Conservation (phyloP, 257 asterid species). For the Coffea canephora region DNA sequence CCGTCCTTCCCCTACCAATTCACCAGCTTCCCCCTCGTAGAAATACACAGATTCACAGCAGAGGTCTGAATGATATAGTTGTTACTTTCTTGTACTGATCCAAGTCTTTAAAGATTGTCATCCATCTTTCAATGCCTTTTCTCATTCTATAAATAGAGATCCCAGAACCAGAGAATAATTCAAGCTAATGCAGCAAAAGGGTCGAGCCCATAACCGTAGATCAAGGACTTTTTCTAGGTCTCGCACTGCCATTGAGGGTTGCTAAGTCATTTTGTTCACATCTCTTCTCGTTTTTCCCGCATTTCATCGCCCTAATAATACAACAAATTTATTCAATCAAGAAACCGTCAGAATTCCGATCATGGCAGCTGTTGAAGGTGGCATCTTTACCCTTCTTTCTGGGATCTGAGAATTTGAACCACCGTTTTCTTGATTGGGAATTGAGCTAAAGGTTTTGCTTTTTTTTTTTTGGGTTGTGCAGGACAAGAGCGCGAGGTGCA, state of each 20-base stretch:
- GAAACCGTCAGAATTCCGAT: not conserved
- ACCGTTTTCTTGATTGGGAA: conserved; percentile 1
- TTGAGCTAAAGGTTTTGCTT: not conserved
- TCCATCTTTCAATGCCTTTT: conserved; percentile 11
- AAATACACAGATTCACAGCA: too few species aligned
- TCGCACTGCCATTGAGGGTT: conserved; percentile 86
- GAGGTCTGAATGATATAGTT: not conserved
- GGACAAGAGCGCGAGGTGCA: conserved; percentile 85
- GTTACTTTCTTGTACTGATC: too few species aligned
- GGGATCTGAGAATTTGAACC: not conserved
- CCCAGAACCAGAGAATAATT: not conserved
- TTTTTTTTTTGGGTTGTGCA: conserved; percentile 17
- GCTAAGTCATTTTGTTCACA: conserved; percentile 20
- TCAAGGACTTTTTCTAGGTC: conserved; percentile 91
- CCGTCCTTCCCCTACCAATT: not conserved
- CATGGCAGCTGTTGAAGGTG: conserved; percentile 67
- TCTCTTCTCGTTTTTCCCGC: not conserved
- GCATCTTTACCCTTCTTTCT: not conserved
- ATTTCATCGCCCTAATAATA: not conserved
- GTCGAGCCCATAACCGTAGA: conserved; percentile 59
- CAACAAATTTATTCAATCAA: not conserved
- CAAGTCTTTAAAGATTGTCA: not conserved
- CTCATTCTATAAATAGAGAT: conserved; percentile 20
- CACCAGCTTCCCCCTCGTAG: not conserved
- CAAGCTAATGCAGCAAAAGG: conserved; percentile 75